Conservation (phyloP, 495 filamentous ascomycete species). For the Coniosporium apollinis region DNA sequence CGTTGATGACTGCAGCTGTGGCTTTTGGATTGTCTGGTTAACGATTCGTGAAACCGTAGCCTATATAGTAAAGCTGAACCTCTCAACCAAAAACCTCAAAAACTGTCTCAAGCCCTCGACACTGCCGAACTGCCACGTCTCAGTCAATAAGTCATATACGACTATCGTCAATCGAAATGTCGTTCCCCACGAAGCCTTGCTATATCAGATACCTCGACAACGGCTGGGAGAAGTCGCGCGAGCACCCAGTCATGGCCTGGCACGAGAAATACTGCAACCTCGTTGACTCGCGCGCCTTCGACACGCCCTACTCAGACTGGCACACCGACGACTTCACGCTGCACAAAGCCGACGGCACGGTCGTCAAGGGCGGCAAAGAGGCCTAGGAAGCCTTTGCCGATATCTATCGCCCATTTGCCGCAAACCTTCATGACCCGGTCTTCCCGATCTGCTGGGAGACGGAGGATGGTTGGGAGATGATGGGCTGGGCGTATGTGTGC, state of each 20-base stretch:
- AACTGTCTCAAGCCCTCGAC: no score
- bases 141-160: no score
- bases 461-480: conserved; percentile 7
- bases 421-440: conserved; percentile 3
- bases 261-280: conserved; percentile 6
- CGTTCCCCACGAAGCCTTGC: conserved; percentile 1
- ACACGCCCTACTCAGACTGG: neutral
- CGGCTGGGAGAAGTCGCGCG: conserved; percentile 3
- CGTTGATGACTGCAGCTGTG: no score
- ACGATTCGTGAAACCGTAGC: no score
- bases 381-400: conserved; percentile 5
- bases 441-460: conserved; percentile 5
- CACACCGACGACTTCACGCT: conserved; percentile 1
- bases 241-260: conserved; percentile 6
- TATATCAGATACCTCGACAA: conserved; percentile 3
- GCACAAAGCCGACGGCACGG: conserved; percentile 6
- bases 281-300: conserved; percentile 2
- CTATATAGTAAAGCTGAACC: no score
- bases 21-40: no score
- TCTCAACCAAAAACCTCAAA: no score
- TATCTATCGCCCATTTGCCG: conserved; percentile 5
- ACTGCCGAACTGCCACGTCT: no score
- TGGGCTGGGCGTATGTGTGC: conserved; percentile 4
- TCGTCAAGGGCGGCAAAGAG: conserved; percentile 5
- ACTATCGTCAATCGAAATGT: neutral